phyloP scores from a whole-genome alignment of 768 basidiomycete genomes.

The Lentinus tigrinus region DNA sequence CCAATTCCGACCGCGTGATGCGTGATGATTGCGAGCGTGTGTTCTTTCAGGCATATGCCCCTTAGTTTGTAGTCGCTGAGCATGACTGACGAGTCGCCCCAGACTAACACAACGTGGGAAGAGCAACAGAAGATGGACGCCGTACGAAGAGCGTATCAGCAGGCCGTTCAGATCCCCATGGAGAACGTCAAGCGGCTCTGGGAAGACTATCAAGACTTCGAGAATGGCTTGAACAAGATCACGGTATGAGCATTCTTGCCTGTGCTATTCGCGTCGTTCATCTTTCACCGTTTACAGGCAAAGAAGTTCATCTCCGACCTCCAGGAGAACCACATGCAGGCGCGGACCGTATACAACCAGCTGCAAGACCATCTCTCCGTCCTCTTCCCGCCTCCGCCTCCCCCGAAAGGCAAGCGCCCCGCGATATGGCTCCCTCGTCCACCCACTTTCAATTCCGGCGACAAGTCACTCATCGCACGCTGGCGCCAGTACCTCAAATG shows the following conservation, averaged over 20 bases:
- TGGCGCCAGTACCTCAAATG: constrained; percentile 95
- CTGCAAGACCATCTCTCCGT: constrained; percentile 66
- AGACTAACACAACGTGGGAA: constrained; percentile 88
- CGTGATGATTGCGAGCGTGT: not conserved
- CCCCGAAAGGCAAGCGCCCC: constrained; percentile 40
- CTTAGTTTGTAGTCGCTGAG: not conserved
- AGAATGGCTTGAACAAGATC: constrained; percentile 83
- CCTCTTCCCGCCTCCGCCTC: constrained; percentile 52
- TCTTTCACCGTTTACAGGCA: constrained; percentile 52
- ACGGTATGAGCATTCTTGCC: constrained; percentile 46
- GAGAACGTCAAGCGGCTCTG: constrained; percentile 91
- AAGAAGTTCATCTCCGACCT: constrained; percentile 95
- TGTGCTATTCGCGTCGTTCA: not conserved
- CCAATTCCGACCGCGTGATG: not conserved
- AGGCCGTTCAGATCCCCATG: constrained; percentile 91
- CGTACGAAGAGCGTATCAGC: constrained; percentile 87
- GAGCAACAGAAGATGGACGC: constrained; percentile 94
- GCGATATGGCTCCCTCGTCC: constrained; percentile 62
- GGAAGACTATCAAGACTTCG: constrained; percentile 92
- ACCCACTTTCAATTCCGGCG: constrained; percentile 71
- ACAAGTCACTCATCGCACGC: constrained; percentile 72
- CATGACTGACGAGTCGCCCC: not conserved
- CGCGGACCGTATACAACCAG: constrained; percentile 83
- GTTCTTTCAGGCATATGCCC: not conserved
- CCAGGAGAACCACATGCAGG: constrained; percentile 94